Evolutionary conservation across 129 eudicot species (phyloP).

Genomic region (Flaveria ramosissima): DNA sequence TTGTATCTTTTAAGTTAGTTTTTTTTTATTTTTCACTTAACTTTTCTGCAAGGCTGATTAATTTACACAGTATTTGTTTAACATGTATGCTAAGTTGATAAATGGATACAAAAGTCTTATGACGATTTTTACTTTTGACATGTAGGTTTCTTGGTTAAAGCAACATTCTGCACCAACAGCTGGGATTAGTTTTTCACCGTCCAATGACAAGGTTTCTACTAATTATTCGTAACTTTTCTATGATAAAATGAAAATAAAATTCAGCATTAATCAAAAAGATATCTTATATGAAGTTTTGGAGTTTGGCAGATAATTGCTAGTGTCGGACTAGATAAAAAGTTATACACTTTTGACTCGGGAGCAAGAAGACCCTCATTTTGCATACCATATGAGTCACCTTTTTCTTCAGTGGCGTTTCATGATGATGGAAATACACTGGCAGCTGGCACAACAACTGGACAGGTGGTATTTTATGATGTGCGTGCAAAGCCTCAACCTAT

Average conservation of each 20-base stretch:
- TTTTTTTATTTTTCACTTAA: neutral
- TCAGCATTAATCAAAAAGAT: neutral
- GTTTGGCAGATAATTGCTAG: constrained; percentile 77
- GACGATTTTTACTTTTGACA: constrained; percentile 5
- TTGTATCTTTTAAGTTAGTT: constrained; percentile 8
- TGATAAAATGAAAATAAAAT: neutral
- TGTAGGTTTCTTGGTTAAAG: constrained; percentile 90
- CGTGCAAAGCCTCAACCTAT: constrained; percentile 94
- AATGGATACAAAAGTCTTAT: neutral
- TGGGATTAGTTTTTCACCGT: constrained; percentile 91
- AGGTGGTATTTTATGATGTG: constrained; percentile 89
- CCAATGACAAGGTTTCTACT: constrained; percentile 82
- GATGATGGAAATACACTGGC: constrained; percentile 92
- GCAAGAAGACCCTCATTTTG: constrained; percentile 60
- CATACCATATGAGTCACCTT: constrained; percentile 84
- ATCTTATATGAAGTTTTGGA: constrained; percentile 5
- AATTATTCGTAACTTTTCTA: neutral
- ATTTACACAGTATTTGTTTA: neutral
- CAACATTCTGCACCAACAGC: constrained; percentile 98
- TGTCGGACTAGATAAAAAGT: constrained; percentile 89
- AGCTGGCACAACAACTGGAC: constrained; percentile 93
- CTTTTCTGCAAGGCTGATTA: constrained; percentile 2
- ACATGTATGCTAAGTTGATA: constrained; percentile 12
- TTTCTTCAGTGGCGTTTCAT: constrained; percentile 86
- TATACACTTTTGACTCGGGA: constrained; percentile 85